phyloP scores from a whole-genome alignment of 352 stramenopile genomes.

The Globisporangium solare region DNA sequence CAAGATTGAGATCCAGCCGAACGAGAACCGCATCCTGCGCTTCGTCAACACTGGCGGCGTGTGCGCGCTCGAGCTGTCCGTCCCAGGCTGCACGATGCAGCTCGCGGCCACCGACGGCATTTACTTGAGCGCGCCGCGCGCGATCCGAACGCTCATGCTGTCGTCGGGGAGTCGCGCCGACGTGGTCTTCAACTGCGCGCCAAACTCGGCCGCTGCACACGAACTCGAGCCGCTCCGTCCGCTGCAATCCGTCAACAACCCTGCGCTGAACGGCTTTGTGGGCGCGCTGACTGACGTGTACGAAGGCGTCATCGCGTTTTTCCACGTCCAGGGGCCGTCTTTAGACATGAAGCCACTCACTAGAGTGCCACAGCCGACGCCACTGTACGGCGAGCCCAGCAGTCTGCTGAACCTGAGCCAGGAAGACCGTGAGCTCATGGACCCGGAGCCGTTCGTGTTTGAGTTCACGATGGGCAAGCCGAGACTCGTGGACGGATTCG shows the following conservation, averaged over 20 bases:
- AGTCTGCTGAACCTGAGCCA: constrained; percentile 33
- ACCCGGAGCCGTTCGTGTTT: constrained; percentile 38
- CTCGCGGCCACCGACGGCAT: constrained; percentile 57
- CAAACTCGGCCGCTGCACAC: constrained; percentile 12
- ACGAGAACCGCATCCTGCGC: constrained; percentile 54
- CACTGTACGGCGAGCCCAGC: constrained; percentile 35
- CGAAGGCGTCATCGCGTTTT: constrained; percentile 46
- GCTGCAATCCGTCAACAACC: constrained; percentile 46
- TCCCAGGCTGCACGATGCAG: constrained; percentile 58
- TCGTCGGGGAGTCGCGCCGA: constrained; percentile 54
- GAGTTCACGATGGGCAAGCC: constrained; percentile 50
- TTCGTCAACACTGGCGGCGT: constrained; percentile 59
- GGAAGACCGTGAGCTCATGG: constrained; percentile 27
- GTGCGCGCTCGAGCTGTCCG: constrained; percentile 43
- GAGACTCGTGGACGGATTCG: constrained; percentile 49
- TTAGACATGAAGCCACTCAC: constrained; percentile 25
- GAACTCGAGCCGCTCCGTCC: constrained; percentile 37
- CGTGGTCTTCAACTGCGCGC: constrained; percentile 53
- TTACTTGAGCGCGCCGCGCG: constrained; percentile 34
- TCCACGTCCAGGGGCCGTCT: constrained; percentile 45
- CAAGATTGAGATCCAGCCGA: constrained; percentile 43
- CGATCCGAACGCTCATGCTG: constrained; percentile 42
- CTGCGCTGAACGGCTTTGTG: constrained; percentile 37
- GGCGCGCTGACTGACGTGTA: constrained; percentile 56
- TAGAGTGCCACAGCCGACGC: constrained; percentile 25